Percentiles rank a stretch among this genome's conserved stretches.
These are phyloP conservation scores for Talaromyces marneffei DNA, from an alignment of 2,329 filamentous ascomycete genomes.

Conservation along the genomic window DNA sequence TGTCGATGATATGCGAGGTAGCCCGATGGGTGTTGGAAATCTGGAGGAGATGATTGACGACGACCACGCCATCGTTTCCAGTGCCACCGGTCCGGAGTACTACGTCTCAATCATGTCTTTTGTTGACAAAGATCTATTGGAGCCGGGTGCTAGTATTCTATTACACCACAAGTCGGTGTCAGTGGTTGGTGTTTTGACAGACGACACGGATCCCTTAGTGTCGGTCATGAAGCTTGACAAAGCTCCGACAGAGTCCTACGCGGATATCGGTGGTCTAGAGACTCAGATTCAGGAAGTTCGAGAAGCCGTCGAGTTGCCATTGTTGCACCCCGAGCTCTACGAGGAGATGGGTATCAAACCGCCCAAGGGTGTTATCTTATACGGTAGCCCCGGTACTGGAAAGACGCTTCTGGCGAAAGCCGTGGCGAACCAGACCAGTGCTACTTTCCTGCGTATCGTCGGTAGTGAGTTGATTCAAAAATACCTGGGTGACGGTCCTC, in stretches of 20 bases:
- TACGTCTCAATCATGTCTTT: slow-evolving; percentile 99
- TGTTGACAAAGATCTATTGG: slow-evolving; percentile 95
- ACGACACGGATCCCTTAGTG: slow-evolving; percentile 90
- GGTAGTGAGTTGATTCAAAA: slow-evolving; percentile 98
- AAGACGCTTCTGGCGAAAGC: slow-evolving; percentile 96
- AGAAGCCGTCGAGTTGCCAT: slow-evolving; percentile 90
- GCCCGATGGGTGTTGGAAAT: slow-evolving; percentile 96
- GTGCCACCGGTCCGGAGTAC: slow-evolving; percentile 94
- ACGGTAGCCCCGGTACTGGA: slow-evolving; percentile 92
- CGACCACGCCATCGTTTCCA: slow-evolving; percentile 97
- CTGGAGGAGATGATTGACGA: slow-evolving; percentile 98
- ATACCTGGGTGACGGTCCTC: slow-evolving; percentile 91
- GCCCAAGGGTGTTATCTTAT: slow-evolving; percentile 97
- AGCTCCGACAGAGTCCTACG: slow-evolving; percentile 95
- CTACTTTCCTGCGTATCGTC: slow-evolving; percentile 94
- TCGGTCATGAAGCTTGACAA: slow-evolving; percentile 99
- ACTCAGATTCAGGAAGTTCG: slow-evolving; percentile 94
- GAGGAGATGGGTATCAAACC: slow-evolving; percentile 99
- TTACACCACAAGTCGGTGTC: slow-evolving; percentile 97
- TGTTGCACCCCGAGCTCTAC: slow-evolving; percentile 93
- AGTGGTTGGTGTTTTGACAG: slow-evolving; percentile 92
- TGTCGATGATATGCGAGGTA: slow-evolving; percentile 97
- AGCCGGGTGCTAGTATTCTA: slow-evolving; percentile 90
- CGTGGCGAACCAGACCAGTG: slow-evolving; percentile 97
- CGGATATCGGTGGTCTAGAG: slow-evolving; percentile 95